Evolutionary conservation across 176 grass and related monocot species (phyloP).

Genomic region (Ensete glaucum): DNA sequence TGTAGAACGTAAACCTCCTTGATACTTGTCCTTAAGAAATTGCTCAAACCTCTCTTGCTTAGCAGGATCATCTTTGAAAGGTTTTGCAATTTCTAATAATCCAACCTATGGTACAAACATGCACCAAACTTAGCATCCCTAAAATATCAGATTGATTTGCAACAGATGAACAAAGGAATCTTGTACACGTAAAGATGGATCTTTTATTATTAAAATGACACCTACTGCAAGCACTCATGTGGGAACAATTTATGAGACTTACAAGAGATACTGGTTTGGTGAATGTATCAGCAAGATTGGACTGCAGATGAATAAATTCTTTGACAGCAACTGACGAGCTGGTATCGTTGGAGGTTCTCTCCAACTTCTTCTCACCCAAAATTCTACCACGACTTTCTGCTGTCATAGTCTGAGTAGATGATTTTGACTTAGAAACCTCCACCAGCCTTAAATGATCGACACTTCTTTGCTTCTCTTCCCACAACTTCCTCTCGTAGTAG

Average conservation of each 20-base stretch:
- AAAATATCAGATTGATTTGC: not conserved
- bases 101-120: constrained; percentile 43
- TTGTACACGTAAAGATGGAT: not conserved
- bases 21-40: constrained; percentile 82
- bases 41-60: constrained; percentile 88
- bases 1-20: constrained; percentile 65
- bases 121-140: constrained; percentile 2
- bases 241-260: constrained; percentile 26
- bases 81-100: constrained; percentile 46
- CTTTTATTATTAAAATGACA: not conserved
- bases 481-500: constrained; percentile 79
- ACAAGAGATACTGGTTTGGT: constrained; percentile 68
- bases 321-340: constrained; percentile 35
- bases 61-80: constrained; percentile 71
- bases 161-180: not conserved
- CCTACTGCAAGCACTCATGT: not conserved
- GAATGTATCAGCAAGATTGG: constrained; percentile 69
- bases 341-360: constrained; percentile 47
- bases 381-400: constrained; percentile 79
- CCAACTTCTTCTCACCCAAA: constrained; percentile 88
- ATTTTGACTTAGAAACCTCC: constrained; percentile 34
- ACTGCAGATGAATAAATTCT: constrained; percentile 55
- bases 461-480: constrained; percentile 74
- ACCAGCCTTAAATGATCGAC: constrained; percentile 29
- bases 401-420: constrained; percentile 55